Base-by-base conservation (phyloP, 768 basidiomycete species). In the Agrocybe pediades region DNA sequence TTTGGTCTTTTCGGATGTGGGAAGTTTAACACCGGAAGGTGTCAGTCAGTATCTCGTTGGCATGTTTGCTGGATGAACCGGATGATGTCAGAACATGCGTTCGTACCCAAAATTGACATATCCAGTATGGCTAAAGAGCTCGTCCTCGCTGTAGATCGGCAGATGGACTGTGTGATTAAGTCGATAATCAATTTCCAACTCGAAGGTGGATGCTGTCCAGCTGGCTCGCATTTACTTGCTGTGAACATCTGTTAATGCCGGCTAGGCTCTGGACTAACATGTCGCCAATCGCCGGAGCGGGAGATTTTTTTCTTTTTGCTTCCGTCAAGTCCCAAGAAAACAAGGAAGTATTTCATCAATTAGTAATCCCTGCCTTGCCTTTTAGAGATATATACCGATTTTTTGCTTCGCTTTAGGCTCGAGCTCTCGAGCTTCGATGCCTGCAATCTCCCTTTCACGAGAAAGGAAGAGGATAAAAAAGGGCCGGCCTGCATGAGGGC, bases 11-110 rank as follows among this genome's bases (percentile, higher is more conserved):
- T 93, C 91, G 52, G 96, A 98, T 62, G 86, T 98, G 39, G 96
- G 96, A 19, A 91, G 92, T 62, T 77, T 95, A 57, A 94, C 92
- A 19, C 93, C 95, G 26, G 90, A 92, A 72, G 90, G 91, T 53
- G 92, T 97, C 59, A 95, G 92, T 71, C 93, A 95, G 69, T 95
- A 95, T 68, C 80, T 97, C 41, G 95, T 97, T 54, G 93, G 92
- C 59, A 94, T 95, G 87, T 96, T 92, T 74, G 87, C 90, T 58
- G 90, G 85, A 61, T 36, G 33, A 36, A 36, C 11, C 3, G 33
- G 11, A 36, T 88, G 55, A 63, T 60, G 50, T 58, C 59, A 62
- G 41, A 44, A 47, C 39, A 50, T 53, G 45, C n/a, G n/a, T n/a
- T 49, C 50, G 41, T 46, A 46, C 56, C 56, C 43, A 51, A 46